Conservation (phyloP, 2,329 filamentous ascomycete species). For the Fusarium dimerum region DNA sequence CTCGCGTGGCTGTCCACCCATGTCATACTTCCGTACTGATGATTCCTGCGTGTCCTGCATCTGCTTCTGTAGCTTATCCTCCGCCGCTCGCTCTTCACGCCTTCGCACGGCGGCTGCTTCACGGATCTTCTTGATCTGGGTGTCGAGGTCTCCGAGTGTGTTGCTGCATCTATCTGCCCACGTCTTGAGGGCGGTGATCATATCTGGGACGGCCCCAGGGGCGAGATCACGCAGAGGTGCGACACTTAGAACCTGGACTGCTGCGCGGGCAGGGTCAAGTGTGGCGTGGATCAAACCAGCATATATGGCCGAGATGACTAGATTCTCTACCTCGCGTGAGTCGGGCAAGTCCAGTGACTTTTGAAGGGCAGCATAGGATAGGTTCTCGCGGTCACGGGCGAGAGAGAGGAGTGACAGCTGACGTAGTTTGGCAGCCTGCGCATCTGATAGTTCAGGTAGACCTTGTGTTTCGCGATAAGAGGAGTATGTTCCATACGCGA, state of each 20-base stretch:
- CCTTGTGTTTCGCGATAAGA: slow-evolving; percentile 58
- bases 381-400: slow-evolving; percentile 64
- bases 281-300: slow-evolving; percentile 78
- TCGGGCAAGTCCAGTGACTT: slow-evolving; percentile 65
- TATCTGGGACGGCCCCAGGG: slow-evolving; percentile 67
- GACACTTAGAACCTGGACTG: slow-evolving; percentile 77
- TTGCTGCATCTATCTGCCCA: slow-evolving; percentile 80
- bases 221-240: slow-evolving; percentile 84
- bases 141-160: slow-evolving; percentile 74
- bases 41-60: slow-evolving; percentile 47
- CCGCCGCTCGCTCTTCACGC: slow-evolving; percentile 49
- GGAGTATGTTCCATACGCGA: slow-evolving; percentile 87
- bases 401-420: slow-evolving; percentile 87
- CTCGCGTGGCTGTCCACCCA: slow-evolving; percentile 24
- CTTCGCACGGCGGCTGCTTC: slow-evolving; percentile 55
- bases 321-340: slow-evolving; percentile 73
- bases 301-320: slow-evolving; percentile 88
- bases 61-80: slow-evolving; percentile 49
- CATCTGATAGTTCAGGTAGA: slow-evolving; percentile 71
- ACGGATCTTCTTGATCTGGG: slow-evolving; percentile 70
- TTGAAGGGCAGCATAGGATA: slow-evolving; percentile 74
- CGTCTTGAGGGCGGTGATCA: slow-evolving; percentile 67
- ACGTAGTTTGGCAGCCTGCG: slow-evolving; percentile 82
- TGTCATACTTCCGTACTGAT: slow-evolving; percentile 36
- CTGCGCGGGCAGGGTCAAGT: slow-evolving; percentile 75